Base-by-base conservation (phyloP, 2,329 filamentous ascomycete genomes). In the Gremmenia infestans region DNA sequence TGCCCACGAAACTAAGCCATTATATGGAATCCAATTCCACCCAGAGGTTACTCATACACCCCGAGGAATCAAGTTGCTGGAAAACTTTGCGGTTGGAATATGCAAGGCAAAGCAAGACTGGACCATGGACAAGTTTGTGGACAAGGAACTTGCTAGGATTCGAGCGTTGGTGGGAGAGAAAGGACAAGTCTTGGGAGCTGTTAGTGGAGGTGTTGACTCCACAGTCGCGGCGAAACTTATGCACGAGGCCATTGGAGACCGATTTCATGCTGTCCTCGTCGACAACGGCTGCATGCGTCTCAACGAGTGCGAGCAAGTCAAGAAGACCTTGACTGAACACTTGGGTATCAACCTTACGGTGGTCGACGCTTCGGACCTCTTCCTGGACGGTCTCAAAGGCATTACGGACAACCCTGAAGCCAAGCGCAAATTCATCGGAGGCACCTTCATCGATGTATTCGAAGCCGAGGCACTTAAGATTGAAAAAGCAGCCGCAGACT, bases 301-400 rank as follows among this genome's bases (percentile, higher is more conserved):
- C 32, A 86, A 96, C 68, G 94, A 97, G 72, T 91, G 87, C 63
- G 76, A 86, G 63, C 78, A 87, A 66, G 94, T 97, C 52, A 86
- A 96, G 72, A 78, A 91, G 72, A 92, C 85, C 0, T 81, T 97
- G 2, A 79, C 80, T 1, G 72, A 91, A 67, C 86, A 94, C 63
- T 81, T 97, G 0, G 89, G 89, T 1, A 95, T 97, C 72, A 94
- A 96, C 72, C 78, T 97, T 2, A 96, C 89, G 0, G 87, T 97
- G 28, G 83, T 95, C 2, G 88, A 97, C 69, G 91, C 84, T 0
- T 80, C 81, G 9, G 79, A 95, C 58, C 76, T 81, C 25, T 97
- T 97, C 78, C 77, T 97, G n/a, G 75, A 76, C 32, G 79, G 85
- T 23, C 83, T 97, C 1, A 81, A 83, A 62, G 93, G 91, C 17